These are phyloP conservation scores for Pholiota conissans DNA, from an alignment of 768 basidiomycete species.

Conservation along the genomic window DNA sequence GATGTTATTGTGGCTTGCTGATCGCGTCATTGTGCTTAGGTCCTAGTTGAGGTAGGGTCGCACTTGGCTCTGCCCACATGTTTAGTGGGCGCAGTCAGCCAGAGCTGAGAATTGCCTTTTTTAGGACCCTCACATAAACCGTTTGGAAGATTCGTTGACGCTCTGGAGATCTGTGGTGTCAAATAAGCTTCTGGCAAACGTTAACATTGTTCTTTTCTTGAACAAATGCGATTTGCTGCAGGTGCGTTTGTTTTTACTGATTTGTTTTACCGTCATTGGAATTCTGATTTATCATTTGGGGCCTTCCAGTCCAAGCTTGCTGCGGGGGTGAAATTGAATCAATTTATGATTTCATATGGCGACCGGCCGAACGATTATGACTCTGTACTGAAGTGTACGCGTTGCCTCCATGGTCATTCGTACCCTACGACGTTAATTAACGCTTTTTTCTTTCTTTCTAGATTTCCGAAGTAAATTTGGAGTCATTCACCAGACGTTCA, in stretches of 20 bases:
- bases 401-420: constrained; percentile 1
- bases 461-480: constrained; percentile 77
- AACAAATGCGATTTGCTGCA: constrained; percentile 81
- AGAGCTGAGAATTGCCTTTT: constrained; percentile 13
- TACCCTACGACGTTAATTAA: background rate
- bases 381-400: constrained; percentile 71
- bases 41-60: constrained; percentile 64
- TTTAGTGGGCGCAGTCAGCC: constrained; percentile 5
- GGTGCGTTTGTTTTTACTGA: constrained; percentile 42
- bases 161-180: constrained; percentile 75
- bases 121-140: constrained; percentile 73
- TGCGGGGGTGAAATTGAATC: constrained; percentile 69
- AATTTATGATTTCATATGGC: constrained; percentile 70
- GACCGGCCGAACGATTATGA: constrained; percentile 81
- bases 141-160: constrained; percentile 76
- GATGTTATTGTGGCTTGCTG: background rate
- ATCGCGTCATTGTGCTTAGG: constrained; percentile 28
- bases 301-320: constrained; percentile 66
- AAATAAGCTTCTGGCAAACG: constrained; percentile 70
- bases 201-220: constrained; percentile 79
- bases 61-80: too few species aligned
- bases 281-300: constrained; percentile 4
- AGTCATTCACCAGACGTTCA: constrained; percentile 62
- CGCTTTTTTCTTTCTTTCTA: constrained; percentile 25
- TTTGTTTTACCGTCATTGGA: background rate